A percentile compares a stretch with the other conserved stretches of the same genome.
These are phyloP conservation scores for Schizothecium vesticola DNA, from an alignment of 495 filamentous ascomycete species.

Conservation along the genomic window DNA sequence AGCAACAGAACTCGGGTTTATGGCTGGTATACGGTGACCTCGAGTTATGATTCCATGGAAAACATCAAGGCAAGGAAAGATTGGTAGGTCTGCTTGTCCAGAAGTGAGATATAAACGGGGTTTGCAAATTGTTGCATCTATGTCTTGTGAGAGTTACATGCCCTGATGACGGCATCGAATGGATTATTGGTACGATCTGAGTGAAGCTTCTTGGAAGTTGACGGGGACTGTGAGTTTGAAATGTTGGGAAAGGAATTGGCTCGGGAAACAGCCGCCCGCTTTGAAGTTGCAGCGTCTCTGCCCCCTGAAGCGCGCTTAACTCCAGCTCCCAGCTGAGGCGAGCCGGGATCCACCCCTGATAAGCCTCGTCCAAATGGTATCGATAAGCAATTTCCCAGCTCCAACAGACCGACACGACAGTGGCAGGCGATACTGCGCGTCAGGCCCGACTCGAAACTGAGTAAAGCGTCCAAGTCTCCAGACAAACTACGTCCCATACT, in stretches of 20 bases:
- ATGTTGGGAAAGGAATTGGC: background rate
- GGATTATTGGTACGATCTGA: no score
- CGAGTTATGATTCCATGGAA: no score
- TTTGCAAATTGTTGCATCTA: no score
- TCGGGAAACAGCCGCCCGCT: background rate
- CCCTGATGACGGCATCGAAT: no score
- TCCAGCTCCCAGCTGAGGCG: background rate
- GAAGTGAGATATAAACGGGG: no score
- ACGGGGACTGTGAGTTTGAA: background rate
- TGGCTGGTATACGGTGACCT: no score
- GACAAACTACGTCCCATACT: background rate
- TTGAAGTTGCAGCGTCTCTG: background rate
- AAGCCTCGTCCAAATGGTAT: constrained; percentile 19
- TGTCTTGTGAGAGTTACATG: no score
- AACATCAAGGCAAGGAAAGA: no score
- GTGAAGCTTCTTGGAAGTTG: no score
- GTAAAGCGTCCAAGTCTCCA: background rate
- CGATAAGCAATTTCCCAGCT: constrained; percentile 33
- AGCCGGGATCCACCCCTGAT: constrained; percentile 18
- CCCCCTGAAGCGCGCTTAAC: background rate
- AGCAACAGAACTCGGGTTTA: no score
- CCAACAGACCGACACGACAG: constrained; percentile 10
- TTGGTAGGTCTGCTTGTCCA: no score
- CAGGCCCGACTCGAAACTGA: background rate
- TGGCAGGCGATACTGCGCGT: constrained; percentile 7